Evolutionary conservation across 805 yeast genomes (phyloP), one percentile per base, ranked within the genome.

Genomic region (Yarrowia yakushimensis): DNA sequence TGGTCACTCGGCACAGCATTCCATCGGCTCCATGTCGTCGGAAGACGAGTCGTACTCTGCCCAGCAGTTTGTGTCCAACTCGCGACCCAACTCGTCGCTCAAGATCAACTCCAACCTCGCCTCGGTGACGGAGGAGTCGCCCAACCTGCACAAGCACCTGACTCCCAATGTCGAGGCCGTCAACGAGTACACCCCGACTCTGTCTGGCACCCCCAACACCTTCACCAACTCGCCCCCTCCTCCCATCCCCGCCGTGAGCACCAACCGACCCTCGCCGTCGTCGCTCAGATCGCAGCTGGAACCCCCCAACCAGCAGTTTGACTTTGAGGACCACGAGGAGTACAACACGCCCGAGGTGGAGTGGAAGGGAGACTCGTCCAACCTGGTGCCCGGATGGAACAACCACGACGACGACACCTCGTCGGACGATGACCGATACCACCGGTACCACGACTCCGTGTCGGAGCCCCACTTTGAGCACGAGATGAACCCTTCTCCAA

Each of bases 361-460:
- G 39, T 55, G 61, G 61, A 36, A 36, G 18, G 59, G 59, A 17
- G 33, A 52, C 43, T 55, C 48, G 36, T 39, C 46, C 13, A 41
- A 39, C 23, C 48, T 41, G 12, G 61, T 39, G 10, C 48, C 43
- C 15, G 46, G 39, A 13, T 55, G 61, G 61, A 55, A 55, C 39
- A 55, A 30, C 48, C 48, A 39, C 28, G 61, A 55, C 28, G 61
- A 55, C 36, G 61, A 55, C 30, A 28, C 61, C 12, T 55, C 61
- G 15, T 55, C 61, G 8, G 61, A 55, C 30, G 61, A 55, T n/a
- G 61, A 55, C 22, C 46, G 61, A 23, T 55, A 55, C 48, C 37
- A 55, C 37, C 34, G 61, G 15, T 55, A 55, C 48, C 61, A 55
- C 39, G 61, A 55, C 39, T 55, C 61, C 4, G 39, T 55, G 28